A percentile compares a stretch with the other conserved stretches of the same genome.
Conservation (phyloP, 2,329 filamentous ascomycete species). For the Penicillium janthinellum region DNA sequence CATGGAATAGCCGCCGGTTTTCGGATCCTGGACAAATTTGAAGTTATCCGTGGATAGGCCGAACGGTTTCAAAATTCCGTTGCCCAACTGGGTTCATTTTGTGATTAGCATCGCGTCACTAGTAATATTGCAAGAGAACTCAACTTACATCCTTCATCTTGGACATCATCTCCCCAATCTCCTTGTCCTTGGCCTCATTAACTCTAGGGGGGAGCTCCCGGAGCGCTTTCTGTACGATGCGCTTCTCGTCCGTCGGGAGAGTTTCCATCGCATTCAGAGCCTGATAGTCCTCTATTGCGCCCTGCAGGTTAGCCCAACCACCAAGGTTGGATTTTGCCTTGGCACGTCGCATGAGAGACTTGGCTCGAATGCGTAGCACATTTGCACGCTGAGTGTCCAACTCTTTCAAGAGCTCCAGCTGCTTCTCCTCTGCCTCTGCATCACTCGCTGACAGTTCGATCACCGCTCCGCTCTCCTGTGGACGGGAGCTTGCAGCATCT, state of each 20-base stretch:
- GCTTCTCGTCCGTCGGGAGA: slow-evolving; percentile 66
- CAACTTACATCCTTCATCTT: slow-evolving; percentile 77
- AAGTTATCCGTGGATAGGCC: slow-evolving; percentile 94
- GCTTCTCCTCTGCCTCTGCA: slow-evolving; percentile 44
- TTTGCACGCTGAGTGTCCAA: slow-evolving; percentile 59
- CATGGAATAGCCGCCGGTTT: slow-evolving; percentile 90
- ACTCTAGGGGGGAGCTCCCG: slow-evolving; percentile 66
- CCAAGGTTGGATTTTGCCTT: slow-evolving; percentile 70
- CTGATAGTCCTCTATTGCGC: slow-evolving; percentile 80
- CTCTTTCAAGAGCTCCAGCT: slow-evolving; percentile 46
- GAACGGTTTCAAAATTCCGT: slow-evolving; percentile 89
- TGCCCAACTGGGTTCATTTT: slow-evolving; percentile 65
- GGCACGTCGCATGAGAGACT: slow-evolving; percentile 78
- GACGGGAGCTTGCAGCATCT: slow-evolving; percentile 11
- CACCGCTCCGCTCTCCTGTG: slow-evolving; percentile 36
- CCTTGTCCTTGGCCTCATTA: slow-evolving; percentile 77
- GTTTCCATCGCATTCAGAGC: slow-evolving; percentile 60
- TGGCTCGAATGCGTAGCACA: slow-evolving; percentile 75
- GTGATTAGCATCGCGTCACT: slow-evolving; percentile 4
- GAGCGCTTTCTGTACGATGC: slow-evolving; percentile 68
- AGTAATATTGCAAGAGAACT: neutral
- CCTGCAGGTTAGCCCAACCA: slow-evolving; percentile 78
- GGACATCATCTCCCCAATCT: slow-evolving; percentile 96
- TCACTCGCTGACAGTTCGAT: slow-evolving; percentile 53
- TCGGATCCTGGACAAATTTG: slow-evolving; percentile 87